phyloP scores from a whole-genome alignment of 305 asterid species.

The Striga hermonthica region DNA sequence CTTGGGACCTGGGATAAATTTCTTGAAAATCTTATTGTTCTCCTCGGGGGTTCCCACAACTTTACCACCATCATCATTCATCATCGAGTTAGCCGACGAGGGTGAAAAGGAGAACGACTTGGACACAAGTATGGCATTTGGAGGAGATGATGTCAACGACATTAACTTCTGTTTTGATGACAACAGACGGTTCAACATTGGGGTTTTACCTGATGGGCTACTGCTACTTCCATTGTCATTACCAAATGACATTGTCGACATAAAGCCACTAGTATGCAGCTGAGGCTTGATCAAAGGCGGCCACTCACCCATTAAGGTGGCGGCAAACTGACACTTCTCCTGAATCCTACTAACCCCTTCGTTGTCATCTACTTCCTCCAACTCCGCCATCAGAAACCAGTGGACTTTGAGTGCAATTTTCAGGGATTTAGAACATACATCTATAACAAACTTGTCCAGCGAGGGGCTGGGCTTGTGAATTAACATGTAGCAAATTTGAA shows the following conservation, averaged over 20 bases:
- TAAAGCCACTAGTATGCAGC: slow-evolving; percentile 38
- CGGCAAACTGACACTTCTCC: slow-evolving; percentile 92
- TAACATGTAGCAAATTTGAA: slow-evolving; percentile 84
- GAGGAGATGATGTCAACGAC: slow-evolving; percentile 72
- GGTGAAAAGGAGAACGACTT: slow-evolving; percentile 57
- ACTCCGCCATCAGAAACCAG: slow-evolving; percentile 91
- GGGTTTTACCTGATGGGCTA: slow-evolving; percentile 67
- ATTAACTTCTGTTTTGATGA: slow-evolving; percentile 78
- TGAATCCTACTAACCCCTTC: slow-evolving; percentile 89
- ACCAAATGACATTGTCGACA: slow-evolving; percentile 38
- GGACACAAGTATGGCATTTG: slow-evolving; percentile 39
- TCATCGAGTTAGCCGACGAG: slow-evolving; percentile 44
- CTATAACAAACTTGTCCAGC: slow-evolving; percentile 82
- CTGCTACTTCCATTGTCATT: slow-evolving; percentile 32
- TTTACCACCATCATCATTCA: slow-evolving; percentile 53
- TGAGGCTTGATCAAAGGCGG: slow-evolving; percentile 67
- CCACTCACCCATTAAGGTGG: slow-evolving; percentile 95
- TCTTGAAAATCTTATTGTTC: slow-evolving; percentile 68
- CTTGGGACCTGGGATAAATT: slow-evolving; percentile 72
- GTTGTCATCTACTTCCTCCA: slow-evolving; percentile 85
- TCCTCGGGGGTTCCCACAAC: slow-evolving; percentile 56
- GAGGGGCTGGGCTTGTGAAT: slow-evolving; percentile 94
- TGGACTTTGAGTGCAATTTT: slow-evolving; percentile 80
- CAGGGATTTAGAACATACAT: slow-evolving; percentile 70
- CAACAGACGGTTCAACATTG: slow-evolving; percentile 64